Conservation (phyloP, 2,329 filamentous ascomycete species). For the Fusarium camptoceras region DNA sequence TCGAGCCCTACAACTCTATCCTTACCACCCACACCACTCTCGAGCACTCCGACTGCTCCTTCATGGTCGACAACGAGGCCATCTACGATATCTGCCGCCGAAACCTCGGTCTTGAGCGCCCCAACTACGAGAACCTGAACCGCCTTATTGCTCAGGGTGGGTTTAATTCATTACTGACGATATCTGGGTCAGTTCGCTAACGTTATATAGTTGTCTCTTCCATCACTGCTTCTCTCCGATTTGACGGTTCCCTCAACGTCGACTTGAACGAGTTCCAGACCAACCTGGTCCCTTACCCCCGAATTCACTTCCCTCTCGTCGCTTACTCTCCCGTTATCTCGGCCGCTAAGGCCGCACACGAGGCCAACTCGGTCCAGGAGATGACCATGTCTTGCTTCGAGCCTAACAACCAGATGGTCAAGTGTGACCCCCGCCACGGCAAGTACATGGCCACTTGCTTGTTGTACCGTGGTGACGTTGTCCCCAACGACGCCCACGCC, state of each 20-base stretch:
- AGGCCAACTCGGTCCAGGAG: constrained; percentile 97
- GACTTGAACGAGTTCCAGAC: constrained; percentile 99
- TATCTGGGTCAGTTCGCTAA: constrained; percentile 34
- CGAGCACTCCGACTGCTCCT: constrained; percentile 99
- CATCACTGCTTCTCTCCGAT: constrained; percentile 97
- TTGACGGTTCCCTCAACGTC: constrained; percentile 98
- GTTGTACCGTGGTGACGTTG: constrained; percentile 98
- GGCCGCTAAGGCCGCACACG: constrained; percentile 93
- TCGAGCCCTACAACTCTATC: constrained; percentile 99
- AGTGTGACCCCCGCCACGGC: constrained; percentile 97
- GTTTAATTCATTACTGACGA: constrained; percentile 10
- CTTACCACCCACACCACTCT: constrained; percentile 98
- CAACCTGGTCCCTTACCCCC: constrained; percentile 98
- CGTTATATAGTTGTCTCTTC: constrained; percentile 84
- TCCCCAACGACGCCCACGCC: constrained; percentile 92
- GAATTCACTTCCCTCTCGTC: constrained; percentile 99
- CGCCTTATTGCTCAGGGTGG: constrained; percentile 95
- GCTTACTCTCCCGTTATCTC: constrained; percentile 96
- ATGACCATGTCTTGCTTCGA: constrained; percentile 99
- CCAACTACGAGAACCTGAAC: constrained; percentile 99
- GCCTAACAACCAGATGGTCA: constrained; percentile 99
- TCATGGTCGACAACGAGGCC: constrained; percentile 99
- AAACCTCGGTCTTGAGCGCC: constrained; percentile 96
- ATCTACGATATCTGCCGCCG: constrained; percentile 99
- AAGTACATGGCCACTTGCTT: constrained; percentile 99